These are phyloP conservation scores for Cyamopsis tetragonoloba DNA, from an alignment of 306 rosid genomes.

Conservation along the genomic window DNA sequence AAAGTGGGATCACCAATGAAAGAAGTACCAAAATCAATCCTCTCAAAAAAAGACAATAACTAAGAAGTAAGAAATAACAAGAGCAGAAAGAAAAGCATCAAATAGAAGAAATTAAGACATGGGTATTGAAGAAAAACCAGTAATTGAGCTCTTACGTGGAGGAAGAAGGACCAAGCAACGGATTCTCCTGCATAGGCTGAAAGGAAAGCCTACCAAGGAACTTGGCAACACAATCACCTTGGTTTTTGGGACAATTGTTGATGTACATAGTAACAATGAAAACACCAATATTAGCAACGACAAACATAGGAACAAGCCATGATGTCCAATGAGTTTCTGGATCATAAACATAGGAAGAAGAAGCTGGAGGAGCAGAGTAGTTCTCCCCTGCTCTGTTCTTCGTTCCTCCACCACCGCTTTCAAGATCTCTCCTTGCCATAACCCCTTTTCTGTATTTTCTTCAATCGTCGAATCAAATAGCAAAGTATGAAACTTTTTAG, in stretches of 20 bases:
- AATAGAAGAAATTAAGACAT: background rate
- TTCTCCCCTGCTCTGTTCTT: conserved; percentile 34
- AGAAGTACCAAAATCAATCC: background rate
- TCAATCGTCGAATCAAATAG: background rate
- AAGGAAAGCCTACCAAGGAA: conserved; percentile 77
- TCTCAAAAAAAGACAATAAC: background rate
- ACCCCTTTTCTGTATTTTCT: conserved; percentile 11
- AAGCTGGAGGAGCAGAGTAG: conserved; percentile 28
- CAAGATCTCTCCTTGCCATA: conserved; percentile 58
- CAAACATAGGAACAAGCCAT: conserved; percentile 73
- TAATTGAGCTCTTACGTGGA: conserved; percentile 44
- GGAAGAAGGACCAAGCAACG: conserved; percentile 85
- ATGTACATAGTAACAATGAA: conserved; percentile 59
- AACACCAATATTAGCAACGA: conserved; percentile 58
- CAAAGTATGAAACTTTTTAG: background rate
- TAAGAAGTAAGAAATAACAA: background rate
- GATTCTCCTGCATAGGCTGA: conserved; percentile 73
- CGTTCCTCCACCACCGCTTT: conserved; percentile 37
- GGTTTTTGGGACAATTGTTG: conserved; percentile 60
- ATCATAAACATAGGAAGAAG: conserved; percentile 39
- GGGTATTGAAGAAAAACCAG: conserved; percentile 1
- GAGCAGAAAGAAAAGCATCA: background rate
- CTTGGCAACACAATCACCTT: conserved; percentile 52
- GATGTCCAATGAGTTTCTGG: conserved; percentile 63
- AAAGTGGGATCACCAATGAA: background rate